These are phyloP conservation scores for Rubus parviflorus DNA, from an alignment of 306 rosid genomes.

Conservation along the genomic window DNA sequence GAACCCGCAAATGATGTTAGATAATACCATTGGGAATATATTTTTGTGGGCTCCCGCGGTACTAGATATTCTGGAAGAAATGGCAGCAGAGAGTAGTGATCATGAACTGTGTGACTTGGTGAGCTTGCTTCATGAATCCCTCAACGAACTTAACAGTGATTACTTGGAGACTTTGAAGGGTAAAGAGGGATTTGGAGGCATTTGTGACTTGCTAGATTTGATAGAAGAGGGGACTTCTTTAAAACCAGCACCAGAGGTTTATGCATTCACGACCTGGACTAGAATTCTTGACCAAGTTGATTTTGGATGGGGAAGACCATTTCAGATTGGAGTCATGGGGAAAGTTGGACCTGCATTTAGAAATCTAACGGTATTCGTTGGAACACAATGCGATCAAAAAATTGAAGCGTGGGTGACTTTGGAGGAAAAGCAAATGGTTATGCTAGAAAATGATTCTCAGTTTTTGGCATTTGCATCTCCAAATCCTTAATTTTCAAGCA, in stretches of 20 bases:
- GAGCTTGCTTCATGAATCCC: neutral
- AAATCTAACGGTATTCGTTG: slow-evolving; percentile 33
- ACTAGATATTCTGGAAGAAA: neutral
- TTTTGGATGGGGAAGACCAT: slow-evolving; percentile 59
- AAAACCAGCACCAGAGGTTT: neutral
- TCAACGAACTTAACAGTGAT: neutral
- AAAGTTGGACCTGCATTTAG: slow-evolving; percentile 35
- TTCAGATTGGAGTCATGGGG: slow-evolving; percentile 47
- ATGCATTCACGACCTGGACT: slow-evolving; percentile 43
- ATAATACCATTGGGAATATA: slow-evolving; percentile 18
- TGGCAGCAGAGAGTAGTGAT: neutral
- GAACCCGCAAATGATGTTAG: slow-evolving; percentile 13
- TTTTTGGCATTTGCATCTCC: slow-evolving; percentile 38
- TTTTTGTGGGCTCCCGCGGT: slow-evolving; percentile 7
- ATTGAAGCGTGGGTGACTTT: slow-evolving; percentile 36
- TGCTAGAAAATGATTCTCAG: slow-evolving; percentile 35
- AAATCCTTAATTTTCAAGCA: neutral
- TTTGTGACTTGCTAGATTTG: neutral
- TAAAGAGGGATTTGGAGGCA: neutral
- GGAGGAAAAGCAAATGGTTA: slow-evolving; percentile 29
- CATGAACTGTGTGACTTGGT: neutral
- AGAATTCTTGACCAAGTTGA: slow-evolving; percentile 35
- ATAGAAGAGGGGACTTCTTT: neutral
- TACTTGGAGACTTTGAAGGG: neutral
- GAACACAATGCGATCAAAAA: slow-evolving; percentile 22